Base-by-base conservation (phyloP, 768 basidiomycete genomes). In the Tylopilus felleus region DNA sequence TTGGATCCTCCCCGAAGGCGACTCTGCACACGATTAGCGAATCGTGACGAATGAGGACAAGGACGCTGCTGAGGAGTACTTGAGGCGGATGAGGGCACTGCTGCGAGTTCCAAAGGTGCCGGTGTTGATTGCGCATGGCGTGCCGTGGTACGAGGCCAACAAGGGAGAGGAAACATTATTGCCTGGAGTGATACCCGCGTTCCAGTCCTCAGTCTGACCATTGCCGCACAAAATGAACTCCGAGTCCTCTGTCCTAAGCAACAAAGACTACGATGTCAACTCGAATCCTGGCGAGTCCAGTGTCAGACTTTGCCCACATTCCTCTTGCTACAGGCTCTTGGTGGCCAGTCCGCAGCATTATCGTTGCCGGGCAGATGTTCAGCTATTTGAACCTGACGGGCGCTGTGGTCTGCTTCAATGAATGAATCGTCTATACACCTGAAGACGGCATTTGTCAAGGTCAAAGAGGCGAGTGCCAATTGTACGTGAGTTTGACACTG, bases 241-340 rank as follows among this genome's bases (percentile, higher is more conserved):
- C 46, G n/a, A n/a, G n/a, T 67, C 71, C 38, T 79, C 76, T 58
- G 75, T 79, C 48, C 66, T 81, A 57, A 83, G 80, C 70, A 85
- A 88, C 72, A 86, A 88, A 68, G 86, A 88, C 69, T 88, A 87
- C 76, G 86, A 88, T 60, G 74, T 88, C 57, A 76, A 87, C 54
- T 87, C 86, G n/a, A 83, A 85, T 61, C 79, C 81, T 17, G 80
- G 82, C 43, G 83, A 84, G 49, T 80, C 78, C 28, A 86, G 84
- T 67, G 71, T 83, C 44, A 76, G 82, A 83, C 65, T 72, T 81
- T 44, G 64, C 72, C 44, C 64, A 69, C 55, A 52, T 64, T 38
- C 64, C 70, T 12, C 50, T n/a, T n/a, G n/a, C n/a, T n/a, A n/a
- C n/a, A n/a, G n/a, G n/a, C n/a, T n/a, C n/a, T n/a, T n/a, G n/a